A percentile compares a stretch with the other conserved stretches of the same genome.
Conservation (phyloP, 345 rosid species). For the Mercurialis annua region DNA sequence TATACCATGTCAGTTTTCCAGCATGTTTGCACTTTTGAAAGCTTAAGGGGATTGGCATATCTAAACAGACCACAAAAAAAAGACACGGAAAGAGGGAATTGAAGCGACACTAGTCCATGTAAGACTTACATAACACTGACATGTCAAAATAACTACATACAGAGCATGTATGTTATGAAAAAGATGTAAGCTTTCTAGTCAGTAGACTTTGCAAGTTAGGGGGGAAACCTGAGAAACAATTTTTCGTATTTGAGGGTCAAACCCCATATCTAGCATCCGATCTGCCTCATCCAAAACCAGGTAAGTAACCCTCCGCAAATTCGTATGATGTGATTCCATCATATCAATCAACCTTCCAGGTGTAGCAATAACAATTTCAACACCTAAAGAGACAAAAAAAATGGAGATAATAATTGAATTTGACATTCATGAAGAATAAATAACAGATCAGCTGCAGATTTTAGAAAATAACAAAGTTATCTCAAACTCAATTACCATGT, state of each 20-base stretch:
- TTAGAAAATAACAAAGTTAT: constrained; percentile 13
- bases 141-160: not conserved
- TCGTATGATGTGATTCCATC: constrained; percentile 94
- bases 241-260: constrained; percentile 94
- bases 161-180: too few species aligned
- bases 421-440: not conserved
- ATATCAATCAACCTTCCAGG: constrained; percentile 99
- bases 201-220: not conserved
- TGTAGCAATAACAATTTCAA: constrained; percentile 97
- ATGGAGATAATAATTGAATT: not conserved
- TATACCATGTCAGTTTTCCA: not conserved
- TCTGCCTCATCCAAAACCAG: constrained; percentile 99
- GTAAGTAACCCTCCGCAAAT: constrained; percentile 90
- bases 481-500: constrained; percentile 29
- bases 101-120: not conserved
- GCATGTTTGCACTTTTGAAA: not conserved
- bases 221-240: constrained; percentile 71
- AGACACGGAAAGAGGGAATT: not conserved
- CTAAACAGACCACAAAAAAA: not conserved
- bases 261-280: constrained; percentile 99
- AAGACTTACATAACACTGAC: not conserved
- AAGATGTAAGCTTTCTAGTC: not conserved
- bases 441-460: constrained; percentile 1
- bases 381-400: constrained; percentile 45
- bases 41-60: not conserved